Percentiles rank a stretch among this genome's conserved stretches.
Evolutionary conservation across 2,329 filamentous ascomycete species (phyloP).

Genomic region (Simplicillium aogashimaense): DNA sequence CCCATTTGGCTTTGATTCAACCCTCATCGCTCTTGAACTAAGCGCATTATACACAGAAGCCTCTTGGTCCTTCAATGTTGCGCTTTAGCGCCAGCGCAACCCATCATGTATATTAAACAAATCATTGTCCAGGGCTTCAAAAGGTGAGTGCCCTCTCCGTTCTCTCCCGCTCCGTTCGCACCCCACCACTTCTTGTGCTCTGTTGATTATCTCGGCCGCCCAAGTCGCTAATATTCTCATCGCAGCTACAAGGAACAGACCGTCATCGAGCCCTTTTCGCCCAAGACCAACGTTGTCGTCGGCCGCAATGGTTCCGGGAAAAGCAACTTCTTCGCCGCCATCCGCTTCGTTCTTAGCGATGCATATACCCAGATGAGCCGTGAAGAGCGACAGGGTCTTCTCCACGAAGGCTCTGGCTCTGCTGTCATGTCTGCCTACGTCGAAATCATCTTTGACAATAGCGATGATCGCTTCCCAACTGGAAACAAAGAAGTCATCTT

Average conservation of each 20-base stretch:
- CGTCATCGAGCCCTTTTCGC: slow-evolving; percentile 95
- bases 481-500: slow-evolving; percentile 84
- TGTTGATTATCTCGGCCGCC: slow-evolving; percentile 2
- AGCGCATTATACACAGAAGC: not conserved
- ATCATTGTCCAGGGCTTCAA: slow-evolving; percentile 99
- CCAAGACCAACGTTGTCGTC: slow-evolving; percentile 96
- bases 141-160: slow-evolving; percentile 47
- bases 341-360: slow-evolving; percentile 96
- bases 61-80: slow-evolving; percentile 16
- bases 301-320: slow-evolving; percentile 98
- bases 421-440: slow-evolving; percentile 99
- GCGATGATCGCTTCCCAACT: slow-evolving; percentile 88
- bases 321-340: slow-evolving; percentile 98
- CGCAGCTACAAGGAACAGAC: slow-evolving; percentile 97
- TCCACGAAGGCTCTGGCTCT: slow-evolving; percentile 97
- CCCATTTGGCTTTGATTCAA: too few relatives aligned
- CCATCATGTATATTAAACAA: slow-evolving; percentile 94
- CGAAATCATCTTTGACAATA: slow-evolving; percentile 98
- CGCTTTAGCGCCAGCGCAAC: slow-evolving; percentile 26
- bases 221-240: slow-evolving; percentile 10
- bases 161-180: not conserved
- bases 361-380: slow-evolving; percentile 92
- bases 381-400: slow-evolving; percentile 86
- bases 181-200: not conserved
- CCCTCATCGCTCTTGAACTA: too few relatives aligned